Percentiles rank a stretch among this genome's conserved stretches.
phyloP scores from a whole-genome alignment of 495 filamentous ascomycete species.

The Jackrogersella minutella region DNA sequence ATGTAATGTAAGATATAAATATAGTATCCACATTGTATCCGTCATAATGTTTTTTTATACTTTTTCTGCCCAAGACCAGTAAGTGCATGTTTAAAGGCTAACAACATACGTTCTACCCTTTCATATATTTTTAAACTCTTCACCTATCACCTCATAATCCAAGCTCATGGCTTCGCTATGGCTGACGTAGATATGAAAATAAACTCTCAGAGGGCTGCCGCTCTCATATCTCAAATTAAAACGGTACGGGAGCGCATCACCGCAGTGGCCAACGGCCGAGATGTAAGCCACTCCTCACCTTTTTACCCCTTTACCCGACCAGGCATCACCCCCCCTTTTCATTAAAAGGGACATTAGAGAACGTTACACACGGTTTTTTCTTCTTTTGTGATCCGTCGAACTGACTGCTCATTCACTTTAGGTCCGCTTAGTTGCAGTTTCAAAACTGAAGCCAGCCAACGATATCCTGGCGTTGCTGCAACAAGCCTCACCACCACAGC shows the following conservation, averaged over 20 bases:
- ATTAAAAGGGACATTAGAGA: neutral
- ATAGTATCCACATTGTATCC: slow-evolving; percentile 34
- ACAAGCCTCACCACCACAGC: slow-evolving; percentile 64
- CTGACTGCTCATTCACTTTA: slow-evolving; percentile 39
- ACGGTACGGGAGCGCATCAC: slow-evolving; percentile 55
- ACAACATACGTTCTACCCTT: neutral
- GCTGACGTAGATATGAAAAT: slow-evolving; percentile 59
- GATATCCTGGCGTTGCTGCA: slow-evolving; percentile 83
- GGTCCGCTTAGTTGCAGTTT: slow-evolving; percentile 91
- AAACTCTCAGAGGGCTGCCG: slow-evolving; percentile 58
- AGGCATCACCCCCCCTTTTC: neutral
- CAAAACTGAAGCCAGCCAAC: slow-evolving; percentile 88
- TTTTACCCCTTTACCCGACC: neutral
- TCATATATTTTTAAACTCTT: neutral
- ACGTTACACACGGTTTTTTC: neutral
- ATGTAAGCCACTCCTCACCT: slow-evolving; percentile 49
- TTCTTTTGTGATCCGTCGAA: neutral
- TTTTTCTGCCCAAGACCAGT: slow-evolving; percentile 1
- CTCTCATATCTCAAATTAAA: slow-evolving; percentile 57
- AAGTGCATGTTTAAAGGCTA: slow-evolving; percentile 2
- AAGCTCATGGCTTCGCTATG: slow-evolving; percentile 42
- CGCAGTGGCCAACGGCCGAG: slow-evolving; percentile 55
- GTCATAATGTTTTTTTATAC: neutral
- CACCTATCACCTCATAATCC: neutral
- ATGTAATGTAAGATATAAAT: too few species aligned